These are phyloP conservation scores for Coemansia sp. DNA, from an alignment of 192 early-diverging fungal species.

Conservation along the genomic window DNA sequence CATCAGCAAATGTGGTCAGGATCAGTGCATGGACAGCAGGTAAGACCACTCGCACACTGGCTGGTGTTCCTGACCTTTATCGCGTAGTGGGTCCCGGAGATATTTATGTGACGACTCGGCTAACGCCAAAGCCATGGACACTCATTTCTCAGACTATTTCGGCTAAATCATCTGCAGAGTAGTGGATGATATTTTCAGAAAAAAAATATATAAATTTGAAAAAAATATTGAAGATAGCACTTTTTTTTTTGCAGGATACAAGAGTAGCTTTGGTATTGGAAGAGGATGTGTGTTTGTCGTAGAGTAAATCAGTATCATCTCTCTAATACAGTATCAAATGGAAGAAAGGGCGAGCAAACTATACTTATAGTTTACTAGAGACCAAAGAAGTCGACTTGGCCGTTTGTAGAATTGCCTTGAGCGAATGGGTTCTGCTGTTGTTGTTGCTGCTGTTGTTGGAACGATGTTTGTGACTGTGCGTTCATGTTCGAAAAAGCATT, in stretches of 20 bases:
- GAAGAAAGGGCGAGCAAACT: no score
- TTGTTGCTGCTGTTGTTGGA: constrained; percentile 16
- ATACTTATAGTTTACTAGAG: constrained; percentile 8
- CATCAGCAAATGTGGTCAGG: constrained; percentile 21
- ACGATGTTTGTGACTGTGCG: background rate
- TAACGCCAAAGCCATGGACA: constrained; percentile 46
- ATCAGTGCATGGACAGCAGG: constrained; percentile 28
- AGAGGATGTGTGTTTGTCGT: no score
- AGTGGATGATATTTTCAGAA: background rate
- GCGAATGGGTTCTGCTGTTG: constrained; percentile 48
- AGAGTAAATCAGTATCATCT: no score
- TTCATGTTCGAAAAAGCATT: background rate
- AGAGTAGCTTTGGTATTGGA: no score
- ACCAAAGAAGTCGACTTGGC: constrained; percentile 44
- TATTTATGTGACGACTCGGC: constrained; percentile 43
- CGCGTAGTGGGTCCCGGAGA: constrained; percentile 46
- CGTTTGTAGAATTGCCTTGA: constrained; percentile 19
- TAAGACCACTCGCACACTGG: constrained; percentile 33
- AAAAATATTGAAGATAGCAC: no score
- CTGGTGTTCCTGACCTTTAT: constrained; percentile 51
- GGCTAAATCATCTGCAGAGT: constrained; percentile 24
- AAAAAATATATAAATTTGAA: no score
- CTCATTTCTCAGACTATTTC: constrained; percentile 28
- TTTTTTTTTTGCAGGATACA: no score
- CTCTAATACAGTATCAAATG: no score